These are phyloP conservation scores for Russula abietina DNA, from an alignment of 768 basidiomycete genomes.

Conservation along the genomic window DNA sequence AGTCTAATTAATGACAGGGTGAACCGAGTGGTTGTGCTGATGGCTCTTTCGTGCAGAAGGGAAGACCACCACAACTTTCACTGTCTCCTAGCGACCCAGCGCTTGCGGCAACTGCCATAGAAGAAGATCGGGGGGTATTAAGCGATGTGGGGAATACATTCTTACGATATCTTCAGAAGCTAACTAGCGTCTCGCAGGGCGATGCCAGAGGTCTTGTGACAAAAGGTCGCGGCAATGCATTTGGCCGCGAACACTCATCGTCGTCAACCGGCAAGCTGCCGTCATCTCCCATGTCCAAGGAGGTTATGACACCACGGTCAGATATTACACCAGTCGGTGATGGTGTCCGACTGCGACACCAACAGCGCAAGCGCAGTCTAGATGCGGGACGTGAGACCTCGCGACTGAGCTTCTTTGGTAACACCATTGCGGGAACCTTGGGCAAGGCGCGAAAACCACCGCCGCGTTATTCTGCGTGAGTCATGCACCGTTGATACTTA, in stretches of 20 bases:
- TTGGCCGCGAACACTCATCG: slow-evolving; percentile 51
- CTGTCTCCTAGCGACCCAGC: slow-evolving; percentile 60
- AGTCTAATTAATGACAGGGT: not conserved
- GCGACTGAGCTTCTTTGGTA: slow-evolving; percentile 80
- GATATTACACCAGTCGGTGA: not conserved
- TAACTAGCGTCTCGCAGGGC: slow-evolving; percentile 36
- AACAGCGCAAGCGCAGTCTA: slow-evolving; percentile 43
- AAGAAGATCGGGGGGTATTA: slow-evolving; percentile 52
- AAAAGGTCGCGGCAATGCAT: slow-evolving; percentile 47
- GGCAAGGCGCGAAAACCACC: slow-evolving; percentile 76
- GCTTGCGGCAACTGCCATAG: slow-evolving; percentile 41
- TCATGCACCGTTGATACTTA: slow-evolving; percentile 25
- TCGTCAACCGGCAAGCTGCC: slow-evolving; percentile 30
- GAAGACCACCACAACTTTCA: slow-evolving; percentile 45
- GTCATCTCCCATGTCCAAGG: slow-evolving; percentile 30
- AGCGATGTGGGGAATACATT: slow-evolving; percentile 58
- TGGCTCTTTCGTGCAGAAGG: slow-evolving; percentile 32
- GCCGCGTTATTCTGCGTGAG: slow-evolving; percentile 63
- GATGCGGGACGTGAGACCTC: slow-evolving; percentile 42
- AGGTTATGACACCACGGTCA: slow-evolving; percentile 26
- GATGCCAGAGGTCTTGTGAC: slow-evolving; percentile 37
- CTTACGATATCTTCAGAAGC: not conserved
- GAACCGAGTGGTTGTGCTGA: not conserved
- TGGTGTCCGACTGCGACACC: slow-evolving; percentile 21
- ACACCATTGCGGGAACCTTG: slow-evolving; percentile 51